Conservation (phyloP, 768 basidiomycete species). For the Phaffia australis region DNA sequence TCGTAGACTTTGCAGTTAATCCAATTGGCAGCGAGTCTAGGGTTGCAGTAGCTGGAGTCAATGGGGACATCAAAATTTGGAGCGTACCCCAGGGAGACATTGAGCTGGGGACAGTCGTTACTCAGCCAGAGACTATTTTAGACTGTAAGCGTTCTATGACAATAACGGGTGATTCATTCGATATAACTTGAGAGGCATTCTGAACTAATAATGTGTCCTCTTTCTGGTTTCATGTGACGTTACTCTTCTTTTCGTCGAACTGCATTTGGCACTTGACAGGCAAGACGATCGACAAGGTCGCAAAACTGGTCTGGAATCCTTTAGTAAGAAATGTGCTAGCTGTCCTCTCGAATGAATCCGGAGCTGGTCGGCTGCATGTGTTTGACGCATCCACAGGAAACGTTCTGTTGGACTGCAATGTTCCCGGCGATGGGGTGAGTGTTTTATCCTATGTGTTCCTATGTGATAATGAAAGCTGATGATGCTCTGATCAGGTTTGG, state of each 20-base stretch:
- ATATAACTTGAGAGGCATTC: not conserved
- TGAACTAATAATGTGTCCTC: not conserved
- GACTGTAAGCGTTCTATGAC: conserved; percentile 32
- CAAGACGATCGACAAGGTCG: conserved; percentile 34
- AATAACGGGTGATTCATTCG: conserved; percentile 1
- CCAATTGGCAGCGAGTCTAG: conserved; percentile 27
- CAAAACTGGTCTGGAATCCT: conserved; percentile 36
- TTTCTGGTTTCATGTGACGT: not conserved
- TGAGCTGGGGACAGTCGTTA: conserved; percentile 26
- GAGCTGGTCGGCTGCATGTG: conserved; percentile 31
- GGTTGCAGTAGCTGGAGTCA: conserved; percentile 34
- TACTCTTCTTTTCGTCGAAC: not conserved
- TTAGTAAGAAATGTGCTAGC: conserved; percentile 35
- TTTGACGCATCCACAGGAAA: conserved; percentile 31
- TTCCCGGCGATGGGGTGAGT: conserved; percentile 32
- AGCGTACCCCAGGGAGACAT: conserved; percentile 28
- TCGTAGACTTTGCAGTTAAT: conserved; percentile 37
- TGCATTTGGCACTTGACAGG: not conserved
- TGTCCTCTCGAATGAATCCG: conserved; percentile 36
- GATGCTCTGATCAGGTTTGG: conserved; percentile 27
- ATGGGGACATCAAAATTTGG: conserved; percentile 37
- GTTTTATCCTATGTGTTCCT: not conserved
- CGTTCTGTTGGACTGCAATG: conserved; percentile 20
- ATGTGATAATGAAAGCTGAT: not conserved
- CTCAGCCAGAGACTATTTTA: conserved; percentile 24